phyloP scores from a whole-genome alignment of 805 yeast genomes.

The Kockiozyma suomiensis region DNA sequence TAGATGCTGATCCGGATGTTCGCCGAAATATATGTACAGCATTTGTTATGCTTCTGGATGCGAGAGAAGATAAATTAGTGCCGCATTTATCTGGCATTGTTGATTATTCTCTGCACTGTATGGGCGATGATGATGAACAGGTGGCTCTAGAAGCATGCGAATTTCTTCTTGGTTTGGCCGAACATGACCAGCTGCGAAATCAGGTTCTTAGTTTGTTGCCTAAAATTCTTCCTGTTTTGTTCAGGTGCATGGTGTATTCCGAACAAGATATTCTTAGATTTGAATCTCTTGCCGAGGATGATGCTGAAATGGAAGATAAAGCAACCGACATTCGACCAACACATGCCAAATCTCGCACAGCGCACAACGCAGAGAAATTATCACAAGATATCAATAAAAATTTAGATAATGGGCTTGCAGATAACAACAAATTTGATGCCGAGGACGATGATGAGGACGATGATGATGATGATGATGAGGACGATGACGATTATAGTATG shows the following conservation, averaged over 20 bases:
- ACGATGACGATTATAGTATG: constrained; percentile 70
- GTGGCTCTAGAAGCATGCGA: constrained; percentile 94
- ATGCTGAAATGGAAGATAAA: constrained; percentile 74
- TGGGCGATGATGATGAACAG: constrained; percentile 63
- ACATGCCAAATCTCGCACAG: constrained; percentile 64
- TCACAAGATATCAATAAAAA: not conserved
- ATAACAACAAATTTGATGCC: constrained; percentile 31
- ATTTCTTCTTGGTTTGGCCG: constrained; percentile 74
- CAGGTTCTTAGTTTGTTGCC: constrained; percentile 61
- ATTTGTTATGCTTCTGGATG: constrained; percentile 69
- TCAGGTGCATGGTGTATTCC: constrained; percentile 83
- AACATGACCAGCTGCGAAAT: constrained; percentile 50
- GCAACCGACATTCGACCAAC: constrained; percentile 88
- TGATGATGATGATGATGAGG: constrained; percentile 67
- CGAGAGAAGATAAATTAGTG: constrained; percentile 74
- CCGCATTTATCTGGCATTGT: constrained; percentile 88
- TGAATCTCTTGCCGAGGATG: constrained; percentile 71
- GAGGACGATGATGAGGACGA: constrained; percentile 48
- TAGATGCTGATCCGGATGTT: constrained; percentile 59
- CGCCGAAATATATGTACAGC: constrained; percentile 77
- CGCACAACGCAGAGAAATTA: constrained; percentile 18
- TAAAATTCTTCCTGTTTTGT: constrained; percentile 71
- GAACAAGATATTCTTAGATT: constrained; percentile 74
- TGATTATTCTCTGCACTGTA: constrained; percentile 77
- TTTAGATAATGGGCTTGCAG: not conserved